Evolutionary conservation across 192 early-diverging fungal genomes (phyloP).

Genomic region (Podila clonocystis): DNA sequence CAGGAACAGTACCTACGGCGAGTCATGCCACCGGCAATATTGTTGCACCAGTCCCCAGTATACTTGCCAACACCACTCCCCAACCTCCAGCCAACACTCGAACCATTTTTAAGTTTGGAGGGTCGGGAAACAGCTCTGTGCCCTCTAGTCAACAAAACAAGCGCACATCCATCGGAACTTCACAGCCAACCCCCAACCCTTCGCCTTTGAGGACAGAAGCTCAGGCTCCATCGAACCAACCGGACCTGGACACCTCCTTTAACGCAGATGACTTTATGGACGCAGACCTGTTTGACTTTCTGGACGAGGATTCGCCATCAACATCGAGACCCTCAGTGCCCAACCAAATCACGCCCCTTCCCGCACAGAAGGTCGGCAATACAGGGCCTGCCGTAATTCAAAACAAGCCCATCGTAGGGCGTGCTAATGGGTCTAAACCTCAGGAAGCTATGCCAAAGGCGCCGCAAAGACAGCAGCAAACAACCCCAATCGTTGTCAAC

Average conservation of each 20-base stretch:
- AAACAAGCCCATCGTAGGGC: no score
- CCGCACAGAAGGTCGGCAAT: no score
- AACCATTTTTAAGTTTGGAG: background rate
- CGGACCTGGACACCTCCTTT: background rate
- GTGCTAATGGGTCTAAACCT: no score
- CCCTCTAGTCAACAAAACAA: background rate
- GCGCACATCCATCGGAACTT: background rate
- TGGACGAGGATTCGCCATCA: background rate
- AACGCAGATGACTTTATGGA: background rate
- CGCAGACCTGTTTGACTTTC: background rate
- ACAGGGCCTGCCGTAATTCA: no score
- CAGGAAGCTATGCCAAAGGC: no score
- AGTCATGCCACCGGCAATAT: background rate
- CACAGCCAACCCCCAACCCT: background rate
- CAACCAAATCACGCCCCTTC: background rate
- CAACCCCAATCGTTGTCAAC: no score
- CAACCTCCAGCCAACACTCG: background rate
- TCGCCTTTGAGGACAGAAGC: no score
- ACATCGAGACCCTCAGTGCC: background rate
- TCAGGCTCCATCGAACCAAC: background rate
- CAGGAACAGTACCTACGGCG: background rate
- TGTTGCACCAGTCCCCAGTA: background rate
- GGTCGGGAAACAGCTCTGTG: background rate
- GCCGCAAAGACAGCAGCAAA: no score
- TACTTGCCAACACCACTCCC: background rate